phyloP scores from a whole-genome alignment of 108 stramenopile genomes.

The Cyclotella sp. region DNA sequence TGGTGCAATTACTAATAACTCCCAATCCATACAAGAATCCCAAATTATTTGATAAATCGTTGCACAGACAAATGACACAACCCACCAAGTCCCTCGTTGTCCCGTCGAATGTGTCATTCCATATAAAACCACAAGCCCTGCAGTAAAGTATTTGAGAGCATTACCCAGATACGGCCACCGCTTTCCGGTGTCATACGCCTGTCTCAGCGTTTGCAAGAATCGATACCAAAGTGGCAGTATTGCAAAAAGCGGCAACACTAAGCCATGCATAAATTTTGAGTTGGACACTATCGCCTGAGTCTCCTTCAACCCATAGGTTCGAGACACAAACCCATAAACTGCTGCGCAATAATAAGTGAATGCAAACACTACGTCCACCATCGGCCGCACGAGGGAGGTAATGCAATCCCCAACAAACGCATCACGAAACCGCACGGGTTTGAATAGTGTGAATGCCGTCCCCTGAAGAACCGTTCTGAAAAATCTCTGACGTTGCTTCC shows the following conservation, averaged over 20 bases:
- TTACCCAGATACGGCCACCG: constrained; percentile 90
- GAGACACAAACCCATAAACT: constrained; percentile 66
- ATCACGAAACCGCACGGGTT: constrained; percentile 76
- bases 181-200: constrained; percentile 76
- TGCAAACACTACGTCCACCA: constrained; percentile 83
- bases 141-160: constrained; percentile 81
- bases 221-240: constrained; percentile 77
- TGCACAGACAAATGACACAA: constrained; percentile 56
- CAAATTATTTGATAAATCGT: constrained; percentile 85
- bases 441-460: constrained; percentile 69
- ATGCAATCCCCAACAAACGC: constrained; percentile 82
- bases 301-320: constrained; percentile 64
- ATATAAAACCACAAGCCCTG: constrained; percentile 80
- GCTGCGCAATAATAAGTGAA: constrained; percentile 75
- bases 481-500: constrained; percentile 69
- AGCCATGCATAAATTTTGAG: constrained; percentile 79
- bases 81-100: constrained; percentile 68
- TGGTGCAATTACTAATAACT: constrained; percentile 72
- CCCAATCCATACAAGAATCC: constrained; percentile 91
- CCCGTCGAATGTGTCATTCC: constrained; percentile 87
- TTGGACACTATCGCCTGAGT: constrained; percentile 64
- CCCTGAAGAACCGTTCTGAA: constrained; percentile 75
- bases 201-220: constrained; percentile 85
- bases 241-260: constrained; percentile 76
- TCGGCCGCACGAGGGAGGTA: constrained; percentile 81